Evolutionary conservation across 1,284 basidiomycete genomes (phyloP).

Genomic region (Rhodotorula sp.): DNA sequence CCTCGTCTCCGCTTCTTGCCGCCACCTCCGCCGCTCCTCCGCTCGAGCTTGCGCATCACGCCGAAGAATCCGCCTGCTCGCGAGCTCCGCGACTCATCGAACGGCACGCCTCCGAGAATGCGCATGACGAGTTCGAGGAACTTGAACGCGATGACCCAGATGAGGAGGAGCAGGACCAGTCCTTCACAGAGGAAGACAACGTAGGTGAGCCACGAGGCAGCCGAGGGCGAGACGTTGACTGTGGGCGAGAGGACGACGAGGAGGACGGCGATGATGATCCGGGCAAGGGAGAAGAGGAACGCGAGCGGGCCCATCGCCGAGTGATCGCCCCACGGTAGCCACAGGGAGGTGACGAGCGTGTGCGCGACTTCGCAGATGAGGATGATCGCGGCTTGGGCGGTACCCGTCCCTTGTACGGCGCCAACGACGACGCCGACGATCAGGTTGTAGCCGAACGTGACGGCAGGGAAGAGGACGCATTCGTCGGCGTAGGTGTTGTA

Average conservation of each 20-base stretch:
- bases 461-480: constrained; percentile 79
- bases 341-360: constrained; percentile 65
- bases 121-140: constrained; percentile 76
- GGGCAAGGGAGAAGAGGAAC: constrained; percentile 82
- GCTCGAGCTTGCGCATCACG: constrained; percentile 55
- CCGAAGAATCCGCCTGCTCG: constrained; percentile 83
- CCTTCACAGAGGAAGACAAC: constrained; percentile 83
- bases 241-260: constrained; percentile 82
- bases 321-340: constrained; percentile 74
- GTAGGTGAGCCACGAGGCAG: constrained; percentile 88
- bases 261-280: constrained; percentile 84
- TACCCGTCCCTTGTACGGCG: constrained; percentile 82
- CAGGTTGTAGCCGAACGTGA: constrained; percentile 78
- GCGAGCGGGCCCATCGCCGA: constrained; percentile 93
- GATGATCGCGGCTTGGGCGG: constrained; percentile 85
- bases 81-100: constrained; percentile 75
- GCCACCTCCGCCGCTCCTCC: constrained; percentile 54
- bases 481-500: constrained; percentile 94
- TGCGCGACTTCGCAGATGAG: constrained; percentile 77
- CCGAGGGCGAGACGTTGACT: constrained; percentile 71
- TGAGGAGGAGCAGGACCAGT: constrained; percentile 75
- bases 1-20: constrained; percentile 10
- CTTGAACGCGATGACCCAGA: constrained; percentile 74
- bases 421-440: constrained; percentile 79
- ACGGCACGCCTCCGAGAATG: constrained; percentile 73